A percentile compares a stretch with the other conserved stretches of the same genome.
Evolutionary conservation across 768 basidiomycete species (phyloP).

Genomic region (Leucosporidium yakuticum): DNA sequence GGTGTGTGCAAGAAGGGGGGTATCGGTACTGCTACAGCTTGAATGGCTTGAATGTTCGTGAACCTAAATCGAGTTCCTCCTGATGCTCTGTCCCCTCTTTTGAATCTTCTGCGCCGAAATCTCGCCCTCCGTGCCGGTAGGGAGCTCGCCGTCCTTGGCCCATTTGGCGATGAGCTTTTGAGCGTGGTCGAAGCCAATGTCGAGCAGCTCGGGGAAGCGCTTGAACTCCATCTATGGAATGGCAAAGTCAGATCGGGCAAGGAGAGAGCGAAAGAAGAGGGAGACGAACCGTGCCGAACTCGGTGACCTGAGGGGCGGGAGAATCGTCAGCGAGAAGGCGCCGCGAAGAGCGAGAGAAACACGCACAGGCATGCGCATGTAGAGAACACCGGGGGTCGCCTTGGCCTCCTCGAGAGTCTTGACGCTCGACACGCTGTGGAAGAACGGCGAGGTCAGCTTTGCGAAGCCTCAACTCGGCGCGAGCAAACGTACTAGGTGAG

Average conservation of each 20-base stretch:
- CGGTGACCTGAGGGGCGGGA: conserved; percentile 53
- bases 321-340: not conserved
- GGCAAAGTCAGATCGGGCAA: not conserved
- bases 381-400: conserved; percentile 74
- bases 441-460: not conserved
- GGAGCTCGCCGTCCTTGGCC: conserved; percentile 77
- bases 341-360: not conserved
- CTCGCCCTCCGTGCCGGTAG: conserved; percentile 57
- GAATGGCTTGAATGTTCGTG: not conserved
- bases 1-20: too few species aligned
- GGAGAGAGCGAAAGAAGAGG: not conserved
- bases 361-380: conserved; percentile 77
- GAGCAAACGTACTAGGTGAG: conserved; percentile 74
- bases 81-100: conserved; percentile 31
- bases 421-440: conserved; percentile 80
- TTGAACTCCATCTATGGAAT: conserved; percentile 38
- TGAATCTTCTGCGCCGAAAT: conserved; percentile 48
- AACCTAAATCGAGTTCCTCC: conserved; percentile 36
- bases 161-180: conserved; percentile 65
- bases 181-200: conserved; percentile 70
- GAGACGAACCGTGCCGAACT: conserved; percentile 90
- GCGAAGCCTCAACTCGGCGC: not conserved
- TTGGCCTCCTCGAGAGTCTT: conserved; percentile 95
- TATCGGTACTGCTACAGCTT: not conserved
- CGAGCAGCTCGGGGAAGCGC: conserved; percentile 68